These are phyloP conservation scores for Royoungia palumana DNA, from an alignment of 768 basidiomycete genomes.

Conservation along the genomic window DNA sequence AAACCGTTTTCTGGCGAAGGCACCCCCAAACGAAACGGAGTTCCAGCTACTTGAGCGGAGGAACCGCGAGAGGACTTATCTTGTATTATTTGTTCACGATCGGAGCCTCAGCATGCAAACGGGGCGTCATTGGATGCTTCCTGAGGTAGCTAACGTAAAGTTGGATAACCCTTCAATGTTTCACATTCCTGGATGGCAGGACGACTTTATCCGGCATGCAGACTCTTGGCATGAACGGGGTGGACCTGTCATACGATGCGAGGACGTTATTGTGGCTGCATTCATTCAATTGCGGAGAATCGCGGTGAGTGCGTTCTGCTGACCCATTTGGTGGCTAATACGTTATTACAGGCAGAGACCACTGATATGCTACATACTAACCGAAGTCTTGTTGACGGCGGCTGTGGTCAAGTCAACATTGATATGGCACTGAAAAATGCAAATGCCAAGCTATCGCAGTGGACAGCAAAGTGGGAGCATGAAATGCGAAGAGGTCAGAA, in stretches of 20 bases:
- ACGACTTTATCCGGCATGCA: slow-evolving; percentile 71
- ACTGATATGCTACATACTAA: slow-evolving; percentile 67
- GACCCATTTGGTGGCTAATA: neutral
- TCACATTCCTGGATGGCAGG: slow-evolving; percentile 32
- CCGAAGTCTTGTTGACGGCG: slow-evolving; percentile 41
- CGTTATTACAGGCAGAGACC: slow-evolving; percentile 58
- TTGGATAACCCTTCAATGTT: slow-evolving; percentile 4
- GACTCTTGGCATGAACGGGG: slow-evolving; percentile 67
- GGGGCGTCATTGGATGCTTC: slow-evolving; percentile 84
- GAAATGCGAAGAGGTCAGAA: slow-evolving; percentile 68
- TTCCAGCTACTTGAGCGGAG: slow-evolving; percentile 71
- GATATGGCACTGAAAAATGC: slow-evolving; percentile 69
- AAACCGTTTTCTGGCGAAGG: slow-evolving; percentile 61
- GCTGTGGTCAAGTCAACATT: slow-evolving; percentile 64
- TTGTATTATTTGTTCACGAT: slow-evolving; percentile 84
- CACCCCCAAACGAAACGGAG: slow-evolving; percentile 58
- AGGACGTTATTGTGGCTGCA: slow-evolving; percentile 78
- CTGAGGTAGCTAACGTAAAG: slow-evolving; percentile 44
- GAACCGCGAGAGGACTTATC: slow-evolving; percentile 81
- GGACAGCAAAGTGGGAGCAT: slow-evolving; percentile 68
- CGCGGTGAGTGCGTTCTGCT: slow-evolving; percentile 50
- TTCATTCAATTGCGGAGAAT: slow-evolving; percentile 76
- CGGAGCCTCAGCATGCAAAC: slow-evolving; percentile 85
- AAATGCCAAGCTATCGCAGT: slow-evolving; percentile 68
- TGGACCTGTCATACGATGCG: slow-evolving; percentile 53